Base-by-base conservation (phyloP, 306 rosid genomes). In the Cucumis cinereus region DNA sequence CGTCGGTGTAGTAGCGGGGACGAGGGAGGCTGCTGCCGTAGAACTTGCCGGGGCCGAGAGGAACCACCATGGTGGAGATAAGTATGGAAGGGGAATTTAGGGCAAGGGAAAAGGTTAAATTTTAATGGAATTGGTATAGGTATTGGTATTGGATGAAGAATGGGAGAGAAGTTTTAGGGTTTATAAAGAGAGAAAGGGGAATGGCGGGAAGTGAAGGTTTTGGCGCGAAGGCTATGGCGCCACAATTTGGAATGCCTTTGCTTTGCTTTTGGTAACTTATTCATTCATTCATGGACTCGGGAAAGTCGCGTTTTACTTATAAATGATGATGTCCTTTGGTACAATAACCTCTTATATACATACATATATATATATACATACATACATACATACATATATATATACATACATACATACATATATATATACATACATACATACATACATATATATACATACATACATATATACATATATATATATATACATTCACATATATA, bases 21-120 rank as follows among this genome's bases (percentile, higher is more conserved):
- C 98, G 96, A 14, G 98, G 97, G 2, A 91, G 97, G 85, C 91
- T 88, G 49, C 85, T 77, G 77, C 98, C 97, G 83, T 89, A 94
- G 86, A 94, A 90, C 59, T 89, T 94, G 45, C 81, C 86, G 8
- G 96, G 99, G 20, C 94, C 88, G 0, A 89, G 84, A 74, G 97
- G 54, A 11, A 86, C 67, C 10, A 91, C 92, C 97, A 91, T 90
- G 12, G 78, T 33, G 3, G 8, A 7, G 57, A 9, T 50, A 7
- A 23, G 6, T 16, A 38, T 59, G 47, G 2, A 45, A 0, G 11
- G 35, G 8, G 9, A 50, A 24, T 49, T 11, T 10, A 24, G 16
- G 40, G 33, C 2, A 26, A 49, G 8, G 24, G 30, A 35, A 3
- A 23, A 16, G 23, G 14, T 10, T 4, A 47, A 19, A 9, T 35